Base-by-base conservation (phyloP, 1,284 basidiomycete genomes). In the Omphalotus olearius region DNA sequence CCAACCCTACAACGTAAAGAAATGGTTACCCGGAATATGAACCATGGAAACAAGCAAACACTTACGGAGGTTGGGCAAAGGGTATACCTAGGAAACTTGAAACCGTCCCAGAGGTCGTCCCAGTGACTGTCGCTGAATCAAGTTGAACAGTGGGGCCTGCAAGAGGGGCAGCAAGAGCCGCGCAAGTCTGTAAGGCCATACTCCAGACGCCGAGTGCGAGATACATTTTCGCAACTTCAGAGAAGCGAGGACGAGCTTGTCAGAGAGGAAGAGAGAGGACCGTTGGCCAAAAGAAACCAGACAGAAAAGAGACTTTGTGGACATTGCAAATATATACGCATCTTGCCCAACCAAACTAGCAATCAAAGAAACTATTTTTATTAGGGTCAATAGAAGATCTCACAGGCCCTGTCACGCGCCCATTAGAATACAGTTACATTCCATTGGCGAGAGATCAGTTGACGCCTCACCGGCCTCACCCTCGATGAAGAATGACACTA, bases 1-100 rank as follows among this genome's bases (percentile, higher is more conserved):
- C 53, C 53, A 16, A 38, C 45, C 4, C 56, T 57, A 36, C 13
- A 48, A 14, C n/a, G 13, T n/a, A 26, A 6, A 18, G n/a, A 16
- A 25, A 17, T 14, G 30, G 23, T 33, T 54, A 62, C 39, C 49
- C 66, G 59, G 66, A 67, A 13, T 33, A 16, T n/a, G 9, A 7
- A 26, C 14, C 17, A 45, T n/a, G 25, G 23, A 39, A 23, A 40
- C 38, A 1, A 30, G 16, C 13, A 28, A 51, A 3, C 7, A 56
- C 64, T 54, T 52, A 74, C 72, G 74, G 73, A 26, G 73, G 70
- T 51, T 66, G 50, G 3, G 79, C 79, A 52, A 74, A 83, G 0
- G 79, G 79, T 28, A 82, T 78, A 0, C 79, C 78, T 1, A 80
- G 61, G 54, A 74, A 81, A 42, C 71, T 67, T 14, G 64, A 60